These are phyloP conservation scores for Quercus rubra DNA, from an alignment of 306 rosid species.

Conservation along the genomic window DNA sequence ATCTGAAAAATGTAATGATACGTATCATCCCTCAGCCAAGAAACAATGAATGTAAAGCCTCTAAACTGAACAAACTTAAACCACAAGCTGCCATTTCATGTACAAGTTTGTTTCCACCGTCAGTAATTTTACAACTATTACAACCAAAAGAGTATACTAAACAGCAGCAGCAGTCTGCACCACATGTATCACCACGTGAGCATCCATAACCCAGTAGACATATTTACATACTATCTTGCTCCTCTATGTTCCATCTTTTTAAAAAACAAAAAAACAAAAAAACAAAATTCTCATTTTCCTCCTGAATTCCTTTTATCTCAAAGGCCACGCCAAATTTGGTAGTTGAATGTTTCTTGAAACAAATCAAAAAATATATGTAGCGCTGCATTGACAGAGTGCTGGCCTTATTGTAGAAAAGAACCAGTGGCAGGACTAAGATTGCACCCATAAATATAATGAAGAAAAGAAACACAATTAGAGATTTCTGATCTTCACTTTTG, in stretches of 20 bases:
- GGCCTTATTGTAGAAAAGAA: slow-evolving; percentile 16
- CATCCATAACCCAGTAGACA: slow-evolving; percentile 31
- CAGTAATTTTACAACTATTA: slow-evolving; percentile 34
- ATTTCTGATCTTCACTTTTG: slow-evolving; percentile 13
- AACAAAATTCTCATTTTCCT: slow-evolving; percentile 30
- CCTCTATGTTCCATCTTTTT: slow-evolving; percentile 37
- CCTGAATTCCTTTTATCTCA: slow-evolving; percentile 12
- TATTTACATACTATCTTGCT: slow-evolving; percentile 65
- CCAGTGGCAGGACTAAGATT: slow-evolving; percentile 27
- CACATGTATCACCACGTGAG: slow-evolving; percentile 30
- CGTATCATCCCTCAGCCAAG: slow-evolving; percentile 34
- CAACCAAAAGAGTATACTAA: slow-evolving; percentile 25
- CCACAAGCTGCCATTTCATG: slow-evolving; percentile 46
- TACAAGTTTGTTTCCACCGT: slow-evolving; percentile 44
- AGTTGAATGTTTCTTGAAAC: slow-evolving; percentile 20
- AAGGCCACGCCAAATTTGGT: slow-evolving; percentile 24
- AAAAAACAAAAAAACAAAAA: not conserved
- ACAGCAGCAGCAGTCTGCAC: slow-evolving; percentile 37
- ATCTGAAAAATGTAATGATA: slow-evolving; percentile 32
- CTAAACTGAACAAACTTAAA: slow-evolving; percentile 37
- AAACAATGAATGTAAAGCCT: slow-evolving; percentile 23
- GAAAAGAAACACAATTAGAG: slow-evolving; percentile 12
- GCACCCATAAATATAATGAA: slow-evolving; percentile 17
- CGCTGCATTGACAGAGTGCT: slow-evolving; percentile 19
- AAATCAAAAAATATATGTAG: slow-evolving; percentile 13